Evolutionary conservation across 2,329 filamentous ascomycete genomes (phyloP).

Genomic region (Dothistroma septosporum): DNA sequence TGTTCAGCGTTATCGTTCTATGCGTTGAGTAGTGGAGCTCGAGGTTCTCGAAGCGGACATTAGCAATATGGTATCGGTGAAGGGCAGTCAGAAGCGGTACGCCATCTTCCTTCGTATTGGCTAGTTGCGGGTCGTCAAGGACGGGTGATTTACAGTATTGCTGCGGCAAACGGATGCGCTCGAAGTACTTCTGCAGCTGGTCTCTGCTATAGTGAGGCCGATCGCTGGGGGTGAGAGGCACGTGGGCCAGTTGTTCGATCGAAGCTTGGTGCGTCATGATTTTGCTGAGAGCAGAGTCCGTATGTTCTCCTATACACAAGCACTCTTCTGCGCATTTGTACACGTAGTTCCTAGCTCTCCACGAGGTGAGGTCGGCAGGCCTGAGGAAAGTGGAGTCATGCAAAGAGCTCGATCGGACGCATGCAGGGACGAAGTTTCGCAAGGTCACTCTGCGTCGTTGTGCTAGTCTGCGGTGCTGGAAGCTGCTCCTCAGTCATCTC

Average conservation of each 20-base stretch:
- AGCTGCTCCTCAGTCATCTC: background rate
- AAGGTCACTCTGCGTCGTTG: background rate
- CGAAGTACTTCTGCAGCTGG: constrained; percentile 24
- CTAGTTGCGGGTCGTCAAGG: constrained; percentile 16
- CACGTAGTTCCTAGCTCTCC: too few relatives aligned
- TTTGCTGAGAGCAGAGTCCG: background rate
- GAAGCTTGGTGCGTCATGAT: constrained; percentile 21
- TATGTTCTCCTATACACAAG: background rate
- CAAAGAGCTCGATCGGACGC: background rate
- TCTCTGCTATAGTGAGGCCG: constrained; percentile 22
- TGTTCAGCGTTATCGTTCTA: constrained; percentile 48
- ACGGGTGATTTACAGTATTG: constrained; percentile 17
- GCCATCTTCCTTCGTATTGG: constrained; percentile 24
- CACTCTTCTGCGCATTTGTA: too few relatives aligned
- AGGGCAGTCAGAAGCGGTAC: constrained; percentile 28
- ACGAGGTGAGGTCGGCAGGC: background rate
- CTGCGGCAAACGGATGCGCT: constrained; percentile 22
- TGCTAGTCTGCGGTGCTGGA: background rate
- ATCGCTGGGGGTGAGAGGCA: constrained; percentile 18
- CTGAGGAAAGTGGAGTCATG: background rate
- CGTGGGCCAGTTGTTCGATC: constrained; percentile 5
- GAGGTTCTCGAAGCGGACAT: constrained; percentile 56
- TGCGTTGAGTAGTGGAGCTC: constrained; percentile 52
- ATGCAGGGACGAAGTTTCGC: background rate
- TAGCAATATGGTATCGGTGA: constrained; percentile 40